Conservation (phyloP, 805 yeast species). For the Maudiozyma barnettii region DNA sequence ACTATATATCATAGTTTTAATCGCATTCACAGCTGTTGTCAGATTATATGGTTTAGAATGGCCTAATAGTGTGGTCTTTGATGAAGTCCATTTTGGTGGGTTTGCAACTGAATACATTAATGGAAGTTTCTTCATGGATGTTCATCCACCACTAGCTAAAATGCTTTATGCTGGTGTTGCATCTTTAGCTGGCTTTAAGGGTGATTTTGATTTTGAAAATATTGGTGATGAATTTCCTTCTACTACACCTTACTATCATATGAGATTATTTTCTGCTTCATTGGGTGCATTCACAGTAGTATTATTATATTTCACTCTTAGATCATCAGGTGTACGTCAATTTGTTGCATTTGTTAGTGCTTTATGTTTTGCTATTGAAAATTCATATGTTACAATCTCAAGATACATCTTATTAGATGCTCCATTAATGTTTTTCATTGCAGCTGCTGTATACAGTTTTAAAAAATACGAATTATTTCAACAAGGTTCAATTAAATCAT, state of each 20-base stretch:
- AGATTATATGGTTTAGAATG: conserved; percentile 51
- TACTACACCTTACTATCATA: conserved; percentile 48
- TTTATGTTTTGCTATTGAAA: conserved; percentile 51
- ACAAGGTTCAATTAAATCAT: conserved; percentile 53
- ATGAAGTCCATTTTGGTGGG: conserved; percentile 95
- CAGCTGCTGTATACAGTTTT: conserved; percentile 55
- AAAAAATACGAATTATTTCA: conserved; percentile 56
- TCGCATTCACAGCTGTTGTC: conserved; percentile 44
- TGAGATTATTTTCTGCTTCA: conserved; percentile 63
- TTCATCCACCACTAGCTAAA: conserved; percentile 73
- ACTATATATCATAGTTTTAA: conserved; percentile 33
- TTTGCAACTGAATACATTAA: conserved; percentile 74
- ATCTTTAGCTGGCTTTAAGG: conserved; percentile 57
- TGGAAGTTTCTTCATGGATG: conserved; percentile 61
- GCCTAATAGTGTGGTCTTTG: conserved; percentile 83
- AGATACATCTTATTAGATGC: conserved; percentile 68
- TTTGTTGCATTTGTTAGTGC: conserved; percentile 50
- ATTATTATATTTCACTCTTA: conserved; percentile 56
- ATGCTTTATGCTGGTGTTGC: conserved; percentile 68
- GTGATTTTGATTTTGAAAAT: conserved; percentile 54
- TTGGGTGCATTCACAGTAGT: conserved; percentile 62
- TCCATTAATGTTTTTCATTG: conserved; percentile 69
- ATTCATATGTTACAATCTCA: conserved; percentile 59
- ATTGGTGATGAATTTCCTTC: conserved; percentile 59
- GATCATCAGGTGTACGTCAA: conserved; percentile 63